Base-by-base conservation (phyloP, 192 early-diverging fungal genomes). In the Backusella morwellensis region DNA sequence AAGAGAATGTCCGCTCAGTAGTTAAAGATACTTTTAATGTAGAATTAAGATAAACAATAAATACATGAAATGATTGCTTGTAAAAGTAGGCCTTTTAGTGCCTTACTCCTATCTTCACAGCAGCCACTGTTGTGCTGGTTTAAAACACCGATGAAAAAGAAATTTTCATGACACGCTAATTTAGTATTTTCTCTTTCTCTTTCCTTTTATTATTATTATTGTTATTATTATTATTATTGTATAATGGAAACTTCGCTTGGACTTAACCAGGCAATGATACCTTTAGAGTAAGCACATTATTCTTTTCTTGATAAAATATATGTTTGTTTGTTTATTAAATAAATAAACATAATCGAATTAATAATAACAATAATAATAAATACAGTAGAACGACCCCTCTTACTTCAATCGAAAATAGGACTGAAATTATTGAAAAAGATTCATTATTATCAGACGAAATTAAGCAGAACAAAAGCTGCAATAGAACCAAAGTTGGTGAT, bases 1-100 rank as follows among this genome's bases (percentile, higher is more conserved):
- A 99, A 81, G 92, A 95, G 36, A 85, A 85, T 36, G 87, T 97
- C 7, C 88, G 95, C 14, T 70, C 83, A 1, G 80, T 81, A n/a
- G 87, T 97, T 38, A 88, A 89, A 34, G 38, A 84, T 15, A 83
- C 90, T 73, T 87, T 96, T 36, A 87, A 87, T 15, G 94, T 97
- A 11, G 92, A 93, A 47, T 82, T 99, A 35, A 92, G 96, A 59
- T 95, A 89, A 75, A 40, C 29, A 63, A 63, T 56, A 56, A 56
- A 21, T 2, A 4, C 56, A 29, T 29, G 9, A 2, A 26, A 9
- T 23, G 7, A 23, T 29, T 63, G n/a, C 56, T 63, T 11, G 9
- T 29, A 59, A 26, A 11, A 17, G 1, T 23, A 59, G 56, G 56
- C 23, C 2, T 12, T 8, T 26, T 59, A 59, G 56, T 59, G 2